Percentiles rank a stretch among this genome's conserved stretches.
phyloP scores from a whole-genome alignment of 192 early-diverging fungal genomes.

The Coemansia sp. region DNA sequence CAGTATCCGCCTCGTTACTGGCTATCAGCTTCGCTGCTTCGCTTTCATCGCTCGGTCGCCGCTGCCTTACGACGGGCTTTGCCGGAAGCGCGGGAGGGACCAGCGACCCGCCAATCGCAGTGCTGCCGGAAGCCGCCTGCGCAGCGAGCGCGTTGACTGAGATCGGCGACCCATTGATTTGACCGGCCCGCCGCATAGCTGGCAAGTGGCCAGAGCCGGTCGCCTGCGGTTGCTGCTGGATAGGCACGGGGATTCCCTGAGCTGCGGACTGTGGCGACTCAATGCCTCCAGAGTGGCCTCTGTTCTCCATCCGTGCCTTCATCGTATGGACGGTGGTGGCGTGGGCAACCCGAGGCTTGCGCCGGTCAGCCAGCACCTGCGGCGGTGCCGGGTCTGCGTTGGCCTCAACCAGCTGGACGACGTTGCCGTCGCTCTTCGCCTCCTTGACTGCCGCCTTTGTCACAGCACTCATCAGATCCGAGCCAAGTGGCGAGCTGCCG shows the following conservation, averaged over 20 bases:
- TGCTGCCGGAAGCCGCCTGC: constrained; percentile 2
- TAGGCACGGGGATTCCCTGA: background rate
- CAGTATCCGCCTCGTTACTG: constrained; percentile 34
- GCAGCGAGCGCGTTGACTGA: constrained; percentile 17
- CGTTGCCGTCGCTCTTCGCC: constrained; percentile 46
- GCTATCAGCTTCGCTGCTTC: constrained; percentile 5
- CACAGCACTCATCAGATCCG: constrained; percentile 39
- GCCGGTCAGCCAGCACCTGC: constrained; percentile 54
- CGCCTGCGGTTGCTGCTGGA: constrained; percentile 7
- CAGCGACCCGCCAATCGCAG: background rate
- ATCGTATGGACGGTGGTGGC: constrained; percentile 46
- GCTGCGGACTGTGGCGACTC: constrained; percentile 8
- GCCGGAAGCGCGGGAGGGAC: background rate
- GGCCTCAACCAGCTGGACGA: constrained; percentile 41
- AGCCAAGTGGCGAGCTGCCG: constrained; percentile 25
- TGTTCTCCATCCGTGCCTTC: constrained; percentile 57
- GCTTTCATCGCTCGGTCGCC: constrained; percentile 42
- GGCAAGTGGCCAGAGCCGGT: constrained; percentile 22
- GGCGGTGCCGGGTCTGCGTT: constrained; percentile 37
- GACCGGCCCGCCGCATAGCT: constrained; percentile 27
- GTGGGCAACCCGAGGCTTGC: constrained; percentile 52
- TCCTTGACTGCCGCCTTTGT: constrained; percentile 47
- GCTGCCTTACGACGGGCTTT: constrained; percentile 42
- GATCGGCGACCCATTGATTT: constrained; percentile 24
- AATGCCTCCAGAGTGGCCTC: constrained; percentile 4